Evolutionary conservation across 805 yeast species (phyloP).

Genomic region (Metschnikowia sp.): DNA sequence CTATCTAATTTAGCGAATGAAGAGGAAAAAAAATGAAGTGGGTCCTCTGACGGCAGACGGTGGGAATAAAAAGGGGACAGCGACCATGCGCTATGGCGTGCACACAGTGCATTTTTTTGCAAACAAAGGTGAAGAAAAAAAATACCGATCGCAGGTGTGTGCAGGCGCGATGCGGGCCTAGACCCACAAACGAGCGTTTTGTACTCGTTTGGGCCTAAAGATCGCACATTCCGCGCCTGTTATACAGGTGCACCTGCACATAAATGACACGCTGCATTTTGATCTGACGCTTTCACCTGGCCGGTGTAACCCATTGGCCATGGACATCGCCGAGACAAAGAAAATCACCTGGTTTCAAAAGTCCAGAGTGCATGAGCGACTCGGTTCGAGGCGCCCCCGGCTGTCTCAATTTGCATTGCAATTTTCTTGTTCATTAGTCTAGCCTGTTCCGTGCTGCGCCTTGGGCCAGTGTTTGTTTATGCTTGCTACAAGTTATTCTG

Average conservation of each 20-base stretch:
- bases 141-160: not conserved
- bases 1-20: slow-evolving; percentile 3
- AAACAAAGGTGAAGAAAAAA: not conserved
- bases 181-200: slow-evolving; percentile 4
- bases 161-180: slow-evolving; percentile 6
- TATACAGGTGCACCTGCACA: not conserved
- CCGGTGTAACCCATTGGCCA: not conserved
- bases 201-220: slow-evolving; percentile 9
- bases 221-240: slow-evolving; percentile 1
- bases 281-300: not conserved
- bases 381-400: too few species aligned
- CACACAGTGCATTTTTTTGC: not conserved
- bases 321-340: too few species aligned
- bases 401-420: too few species aligned
- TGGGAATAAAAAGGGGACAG: slow-evolving; percentile 2
- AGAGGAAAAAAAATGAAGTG: slow-evolving; percentile 1
- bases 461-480: too few species aligned
- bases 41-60: not conserved
- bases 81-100: not conserved
- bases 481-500: not conserved
- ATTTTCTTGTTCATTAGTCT: too few species aligned
- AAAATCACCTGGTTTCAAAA: too few species aligned
- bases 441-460: too few species aligned
- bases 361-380: too few species aligned
- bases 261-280: not conserved